Evolutionary conservation across 169 alveolate species (phyloP).

Genomic region (Cryptosporidium xiaoi): DNA sequence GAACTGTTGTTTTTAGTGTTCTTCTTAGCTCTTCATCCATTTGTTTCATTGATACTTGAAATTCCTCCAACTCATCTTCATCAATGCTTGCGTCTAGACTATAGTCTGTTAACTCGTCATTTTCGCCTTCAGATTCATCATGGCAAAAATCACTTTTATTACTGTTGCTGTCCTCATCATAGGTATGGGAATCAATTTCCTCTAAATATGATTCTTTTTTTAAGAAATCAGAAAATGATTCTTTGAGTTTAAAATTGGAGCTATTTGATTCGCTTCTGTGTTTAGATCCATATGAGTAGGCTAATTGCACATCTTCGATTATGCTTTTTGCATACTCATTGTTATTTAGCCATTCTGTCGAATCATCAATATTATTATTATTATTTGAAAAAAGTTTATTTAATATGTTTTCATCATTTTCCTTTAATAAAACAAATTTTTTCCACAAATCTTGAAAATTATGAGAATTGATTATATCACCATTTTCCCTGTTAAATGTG

Average conservation of each 20-base stretch:
- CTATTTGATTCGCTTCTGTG: background rate
- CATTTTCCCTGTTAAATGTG: background rate
- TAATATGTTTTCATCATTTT: background rate
- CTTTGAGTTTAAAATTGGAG: background rate
- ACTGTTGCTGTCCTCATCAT: too few relatives aligned
- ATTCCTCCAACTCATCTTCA: constrained; percentile 22
- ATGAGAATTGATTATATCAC: background rate
- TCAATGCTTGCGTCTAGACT: constrained; percentile 1
- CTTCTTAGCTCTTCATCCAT: constrained; percentile 67
- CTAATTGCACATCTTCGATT: constrained; percentile 13
- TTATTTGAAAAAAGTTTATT: background rate
- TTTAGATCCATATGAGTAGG: background rate
- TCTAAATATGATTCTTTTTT: constrained; percentile 34
- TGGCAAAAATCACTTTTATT: background rate
- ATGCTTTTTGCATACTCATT: constrained; percentile 26
- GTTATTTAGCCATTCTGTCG: constrained; percentile 31
- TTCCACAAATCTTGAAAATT: constrained; percentile 19
- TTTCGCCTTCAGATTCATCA: background rate
- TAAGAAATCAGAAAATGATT: constrained; percentile 3
- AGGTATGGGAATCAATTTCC: constrained; percentile 3
- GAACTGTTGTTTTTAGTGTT: constrained; percentile 48
- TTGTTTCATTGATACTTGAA: constrained; percentile 8
- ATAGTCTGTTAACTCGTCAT: constrained; percentile 1
- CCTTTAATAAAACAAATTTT: background rate
- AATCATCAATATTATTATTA: constrained; percentile 1